phyloP scores from a whole-genome alignment of 73 alveolate genomes.

The Stentor coeruleus region DNA sequence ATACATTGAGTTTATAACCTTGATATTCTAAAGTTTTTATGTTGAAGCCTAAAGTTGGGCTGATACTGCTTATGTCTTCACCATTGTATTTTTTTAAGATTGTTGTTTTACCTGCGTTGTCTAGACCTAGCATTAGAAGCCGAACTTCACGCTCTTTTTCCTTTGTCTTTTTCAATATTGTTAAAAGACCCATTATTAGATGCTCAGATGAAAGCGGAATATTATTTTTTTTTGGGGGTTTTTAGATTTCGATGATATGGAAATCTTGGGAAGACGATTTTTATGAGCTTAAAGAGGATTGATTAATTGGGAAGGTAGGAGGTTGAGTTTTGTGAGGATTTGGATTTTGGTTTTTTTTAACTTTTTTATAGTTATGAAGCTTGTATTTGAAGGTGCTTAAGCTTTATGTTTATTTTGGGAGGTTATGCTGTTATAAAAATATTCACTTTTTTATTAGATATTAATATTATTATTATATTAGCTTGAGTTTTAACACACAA shows the following conservation, averaged over 20 bases:
- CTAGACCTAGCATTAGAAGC: slow-evolving; percentile 88
- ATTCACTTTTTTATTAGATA: too few species aligned
- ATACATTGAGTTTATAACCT: slow-evolving; percentile 88
- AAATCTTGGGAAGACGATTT: background rate
- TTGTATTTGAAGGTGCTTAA: too few species aligned
- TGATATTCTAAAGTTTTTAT: slow-evolving; percentile 92
- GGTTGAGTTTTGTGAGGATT: too few species aligned
- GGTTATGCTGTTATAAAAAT: too few species aligned
- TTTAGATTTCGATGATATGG: background rate
- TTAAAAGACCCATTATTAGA: slow-evolving; percentile 79
- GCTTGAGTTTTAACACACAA: too few species aligned
- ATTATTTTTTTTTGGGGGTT: too few species aligned
- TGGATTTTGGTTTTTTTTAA: too few species aligned
- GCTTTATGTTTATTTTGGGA: too few species aligned
- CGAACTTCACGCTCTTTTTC: slow-evolving; percentile 92
- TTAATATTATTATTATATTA: too few species aligned
- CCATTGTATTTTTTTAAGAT: slow-evolving; percentile 91
- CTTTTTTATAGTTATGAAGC: too few species aligned
- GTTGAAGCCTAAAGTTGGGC: slow-evolving; percentile 98
- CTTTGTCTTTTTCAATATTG: slow-evolving; percentile 82
- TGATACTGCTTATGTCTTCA: slow-evolving; percentile 90
- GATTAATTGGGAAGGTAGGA: too few species aligned
- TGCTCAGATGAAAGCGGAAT: too few species aligned
- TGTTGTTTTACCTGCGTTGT: slow-evolving; percentile 95
- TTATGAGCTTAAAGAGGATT: background rate